Evolutionary conservation across 208 protist species (phyloP).

Genomic region (Leishmania tropica): DNA sequence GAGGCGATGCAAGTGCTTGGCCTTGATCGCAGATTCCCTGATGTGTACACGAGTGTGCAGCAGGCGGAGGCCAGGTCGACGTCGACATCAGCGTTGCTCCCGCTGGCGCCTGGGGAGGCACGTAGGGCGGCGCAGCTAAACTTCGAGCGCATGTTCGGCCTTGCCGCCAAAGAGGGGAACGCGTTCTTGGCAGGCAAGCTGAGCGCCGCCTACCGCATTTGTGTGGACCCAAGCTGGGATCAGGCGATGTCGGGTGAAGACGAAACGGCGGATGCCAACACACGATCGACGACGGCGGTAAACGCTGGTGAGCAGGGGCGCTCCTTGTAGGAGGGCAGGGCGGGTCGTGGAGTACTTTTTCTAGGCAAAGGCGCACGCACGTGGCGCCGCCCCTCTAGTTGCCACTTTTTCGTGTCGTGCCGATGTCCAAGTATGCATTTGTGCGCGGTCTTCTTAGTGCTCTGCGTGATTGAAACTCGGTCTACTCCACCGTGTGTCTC

Average conservation of each 20-base stretch:
- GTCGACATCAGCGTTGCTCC: slow-evolving; percentile 13
- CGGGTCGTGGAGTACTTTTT: neutral
- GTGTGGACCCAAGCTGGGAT: slow-evolving; percentile 77
- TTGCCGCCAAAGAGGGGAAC: slow-evolving; percentile 62
- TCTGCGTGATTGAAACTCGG: neutral
- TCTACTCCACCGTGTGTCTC: neutral
- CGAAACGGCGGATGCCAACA: neutral
- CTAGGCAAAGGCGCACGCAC: neutral
- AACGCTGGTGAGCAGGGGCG: neutral
- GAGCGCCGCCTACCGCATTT: slow-evolving; percentile 77
- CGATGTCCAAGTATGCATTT: neutral
- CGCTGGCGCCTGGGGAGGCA: slow-evolving; percentile 36
- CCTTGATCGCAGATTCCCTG: slow-evolving; percentile 42
- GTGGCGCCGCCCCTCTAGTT: neutral
- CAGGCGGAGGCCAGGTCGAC: slow-evolving; percentile 6
- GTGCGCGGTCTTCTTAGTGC: neutral
- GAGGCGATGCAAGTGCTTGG: slow-evolving; percentile 82
- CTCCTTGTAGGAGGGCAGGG: neutral
- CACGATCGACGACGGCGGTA: neutral
- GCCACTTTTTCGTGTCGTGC: no score
- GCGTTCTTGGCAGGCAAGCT: slow-evolving; percentile 82
- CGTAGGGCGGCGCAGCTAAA: slow-evolving; percentile 49
- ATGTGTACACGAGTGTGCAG: slow-evolving; percentile 16
- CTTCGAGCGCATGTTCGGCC: slow-evolving; percentile 66
- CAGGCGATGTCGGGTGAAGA: slow-evolving; percentile 6